Conservation (phyloP, 768 basidiomycete genomes). For the Phaeotremella fagi region DNA sequence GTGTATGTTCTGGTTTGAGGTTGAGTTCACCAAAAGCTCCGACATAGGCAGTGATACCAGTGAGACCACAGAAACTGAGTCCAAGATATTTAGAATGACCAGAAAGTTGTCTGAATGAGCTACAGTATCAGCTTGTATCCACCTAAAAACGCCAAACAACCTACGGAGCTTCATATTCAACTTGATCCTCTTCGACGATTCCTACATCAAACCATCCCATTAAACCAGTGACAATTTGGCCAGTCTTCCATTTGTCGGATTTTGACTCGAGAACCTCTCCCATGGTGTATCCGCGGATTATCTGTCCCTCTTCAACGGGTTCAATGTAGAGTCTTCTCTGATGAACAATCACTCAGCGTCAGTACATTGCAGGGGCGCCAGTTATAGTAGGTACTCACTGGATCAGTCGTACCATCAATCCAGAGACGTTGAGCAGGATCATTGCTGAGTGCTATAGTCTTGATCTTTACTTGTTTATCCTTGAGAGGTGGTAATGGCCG, state of each 20-base stretch:
- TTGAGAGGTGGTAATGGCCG: slow-evolving; percentile 20
- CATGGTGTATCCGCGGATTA: slow-evolving; percentile 15
- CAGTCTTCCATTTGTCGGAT: slow-evolving; percentile 25
- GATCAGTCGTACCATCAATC: slow-evolving; percentile 21
- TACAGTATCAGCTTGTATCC: too few species aligned
- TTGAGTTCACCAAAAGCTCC: slow-evolving; percentile 28
- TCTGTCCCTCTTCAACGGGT: slow-evolving; percentile 16
- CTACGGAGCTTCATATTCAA: slow-evolving; percentile 15
- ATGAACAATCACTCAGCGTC: too few species aligned
- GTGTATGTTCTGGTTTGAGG: slow-evolving; percentile 27
- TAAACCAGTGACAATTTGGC: slow-evolving; percentile 9
- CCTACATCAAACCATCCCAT: slow-evolving; percentile 29
- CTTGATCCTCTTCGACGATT: slow-evolving; percentile 16
- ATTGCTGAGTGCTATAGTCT: slow-evolving; percentile 31
- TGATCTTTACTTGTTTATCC: slow-evolving; percentile 36
- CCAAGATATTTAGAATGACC: slow-evolving; percentile 18
- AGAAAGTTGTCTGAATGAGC: slow-evolving; percentile 6
- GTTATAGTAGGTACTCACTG: slow-evolving; percentile 7
- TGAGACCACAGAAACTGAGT: slow-evolving; percentile 21
- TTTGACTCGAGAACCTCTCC: slow-evolving; percentile 31
- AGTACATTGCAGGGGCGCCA: too few species aligned
- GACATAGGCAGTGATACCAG: slow-evolving; percentile 39
- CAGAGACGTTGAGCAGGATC: slow-evolving; percentile 40
- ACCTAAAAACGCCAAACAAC: too few species aligned
- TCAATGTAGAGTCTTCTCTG: slow-evolving; percentile 21